Evolutionary conservation across 768 basidiomycete genomes (phyloP), one percentile per base, ranked within the genome.

Genomic region (Termitomyces sp.): DNA sequence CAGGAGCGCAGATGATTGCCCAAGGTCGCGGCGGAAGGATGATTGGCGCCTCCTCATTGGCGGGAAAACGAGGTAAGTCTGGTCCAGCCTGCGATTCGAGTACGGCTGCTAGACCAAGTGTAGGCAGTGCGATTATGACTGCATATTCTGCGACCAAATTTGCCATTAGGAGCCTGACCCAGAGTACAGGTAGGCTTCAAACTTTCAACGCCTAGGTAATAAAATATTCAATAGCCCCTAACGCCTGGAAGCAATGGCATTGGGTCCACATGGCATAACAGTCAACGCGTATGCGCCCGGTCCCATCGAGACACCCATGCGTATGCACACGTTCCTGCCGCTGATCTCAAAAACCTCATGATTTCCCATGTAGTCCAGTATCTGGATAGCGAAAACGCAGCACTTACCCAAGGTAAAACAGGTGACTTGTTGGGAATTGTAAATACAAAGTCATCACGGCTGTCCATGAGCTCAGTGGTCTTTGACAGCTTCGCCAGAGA

Each of bases 1-100:
- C 86, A 2, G 86, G 84, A 18, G 74, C 73, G 55, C 81, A 84
- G 65, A 89, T 89, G 88, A 76, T 86, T 9, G 59, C 66, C 9
- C 83, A 84, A 71, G 78, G 80, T 0, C 73, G 71, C 6, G 80
- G 84, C 16, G 84, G 87, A 1, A 75, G 81, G 18, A 84, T 89
- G 61, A 78, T 88, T 32, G 81, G 87, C 46, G 75, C 76, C 1
- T 66, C 67, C 1, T 78, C 77, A 1, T 8, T 71, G 0, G 63
- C 68, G 1, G 77, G 72, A 33, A 73, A 74, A 58, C 65, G 63
- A 65, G 75, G 70, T 69, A 28, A 36, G 40, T 58, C 9, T 45
- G 42, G n/a, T 40, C 18, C 33, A 32, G 39, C n/a, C n/a, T 42
- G 24, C 15, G 1, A n/a, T 16, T 22, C 15, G 60, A 33, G 11